phyloP scores from a whole-genome alignment of 331 rosid genomes.

The Acacia pycnantha region DNA sequence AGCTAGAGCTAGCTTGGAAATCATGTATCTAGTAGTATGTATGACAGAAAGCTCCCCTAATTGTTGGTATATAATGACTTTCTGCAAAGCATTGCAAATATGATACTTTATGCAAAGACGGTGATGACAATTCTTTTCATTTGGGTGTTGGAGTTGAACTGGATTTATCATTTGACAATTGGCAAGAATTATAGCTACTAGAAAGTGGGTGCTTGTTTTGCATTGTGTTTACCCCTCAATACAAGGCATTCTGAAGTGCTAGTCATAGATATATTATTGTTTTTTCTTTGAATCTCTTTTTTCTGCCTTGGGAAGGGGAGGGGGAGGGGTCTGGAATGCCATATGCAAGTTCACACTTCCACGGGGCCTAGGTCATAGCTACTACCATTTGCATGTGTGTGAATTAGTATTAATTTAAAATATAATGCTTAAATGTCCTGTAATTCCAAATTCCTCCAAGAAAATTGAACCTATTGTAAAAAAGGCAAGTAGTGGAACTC shows the following conservation, averaged over 20 bases:
- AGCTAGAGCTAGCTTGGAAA: background rate
- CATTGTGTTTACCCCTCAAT: background rate
- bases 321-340: background rate
- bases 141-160: background rate
- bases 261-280: background rate
- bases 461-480: constrained; percentile 76
- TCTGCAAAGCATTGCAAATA: background rate
- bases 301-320: background rate
- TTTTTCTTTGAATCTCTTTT: background rate
- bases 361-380: constrained; percentile 16
- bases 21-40: background rate
- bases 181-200: background rate
- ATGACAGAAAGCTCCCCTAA: background rate
- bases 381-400: background rate
- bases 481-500: constrained; percentile 54
- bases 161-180: background rate
- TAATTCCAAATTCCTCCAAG: constrained; percentile 56
- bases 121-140: background rate
- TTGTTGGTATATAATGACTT: background rate
- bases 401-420: background rate
- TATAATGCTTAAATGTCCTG: constrained; percentile 23
- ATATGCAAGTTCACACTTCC: constrained; percentile 5
- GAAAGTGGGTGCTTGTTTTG: background rate
- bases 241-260: background rate
- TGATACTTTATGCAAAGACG: background rate